Evolutionary conservation across 1,139 yeast genomes (phyloP).

Genomic region (Lodderomyces metapsilosis): DNA sequence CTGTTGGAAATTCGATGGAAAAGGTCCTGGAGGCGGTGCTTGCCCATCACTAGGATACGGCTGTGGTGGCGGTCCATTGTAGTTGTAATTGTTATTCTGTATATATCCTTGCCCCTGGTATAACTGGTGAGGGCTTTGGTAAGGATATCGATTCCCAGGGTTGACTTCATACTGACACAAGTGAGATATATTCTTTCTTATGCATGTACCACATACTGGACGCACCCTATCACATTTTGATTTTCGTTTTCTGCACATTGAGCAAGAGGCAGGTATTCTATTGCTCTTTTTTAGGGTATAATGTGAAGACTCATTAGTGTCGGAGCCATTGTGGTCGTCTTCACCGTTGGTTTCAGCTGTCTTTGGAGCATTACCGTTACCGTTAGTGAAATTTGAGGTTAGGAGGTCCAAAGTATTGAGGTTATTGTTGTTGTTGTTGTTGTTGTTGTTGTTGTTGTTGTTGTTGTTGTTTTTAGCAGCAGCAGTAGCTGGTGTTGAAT

Average conservation of each 20-base stretch:
- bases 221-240: slow-evolving; percentile 58
- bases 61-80: slow-evolving; percentile 3
- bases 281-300: slow-evolving; percentile 29
- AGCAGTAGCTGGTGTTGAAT: neutral
- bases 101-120: neutral
- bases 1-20: neutral
- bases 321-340: neutral
- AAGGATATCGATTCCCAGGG: neutral
- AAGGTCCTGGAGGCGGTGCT: neutral
- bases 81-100: slow-evolving; percentile 1
- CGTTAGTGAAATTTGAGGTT: too few species aligned
- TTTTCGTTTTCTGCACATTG: slow-evolving; percentile 47
- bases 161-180: slow-evolving; percentile 56
- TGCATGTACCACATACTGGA: slow-evolving; percentile 74
- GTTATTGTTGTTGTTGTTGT: neutral
- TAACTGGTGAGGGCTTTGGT: slow-evolving; percentile 1
- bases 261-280: slow-evolving; percentile 46
- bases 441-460: too few species aligned
- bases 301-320: neutral
- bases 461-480: neutral
- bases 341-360: neutral
- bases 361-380: neutral
- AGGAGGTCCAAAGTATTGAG: too few species aligned
- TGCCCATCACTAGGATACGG: neutral
- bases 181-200: slow-evolving; percentile 71